Percentiles rank a stretch among this genome's conserved stretches.
Evolutionary conservation across 352 stramenopile genomes (phyloP).

Genomic region (Phytopythium oedochilum): DNA sequence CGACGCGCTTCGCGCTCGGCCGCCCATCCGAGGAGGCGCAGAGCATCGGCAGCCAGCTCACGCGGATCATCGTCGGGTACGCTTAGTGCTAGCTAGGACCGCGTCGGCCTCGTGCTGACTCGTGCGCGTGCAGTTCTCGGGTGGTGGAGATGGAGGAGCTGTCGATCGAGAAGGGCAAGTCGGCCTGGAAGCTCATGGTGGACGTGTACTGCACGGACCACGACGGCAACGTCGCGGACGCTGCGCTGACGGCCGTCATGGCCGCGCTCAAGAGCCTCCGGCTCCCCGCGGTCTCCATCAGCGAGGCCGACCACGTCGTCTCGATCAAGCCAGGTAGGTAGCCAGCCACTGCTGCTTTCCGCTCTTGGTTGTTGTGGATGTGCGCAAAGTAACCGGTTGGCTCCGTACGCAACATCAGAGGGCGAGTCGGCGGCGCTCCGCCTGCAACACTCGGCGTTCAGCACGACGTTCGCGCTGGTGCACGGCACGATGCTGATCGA

Average conservation of each 20-base stretch:
- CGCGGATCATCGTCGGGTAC: conserved; percentile 62
- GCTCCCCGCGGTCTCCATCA: conserved; percentile 58
- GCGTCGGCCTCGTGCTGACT: neutral
- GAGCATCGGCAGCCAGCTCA: conserved; percentile 76
- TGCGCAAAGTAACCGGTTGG: no score
- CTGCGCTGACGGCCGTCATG: conserved; percentile 66
- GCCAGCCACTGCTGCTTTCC: no score
- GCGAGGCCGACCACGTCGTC: conserved; percentile 63
- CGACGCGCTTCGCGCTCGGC: conserved; percentile 61
- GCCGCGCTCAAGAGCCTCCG: conserved; percentile 57
- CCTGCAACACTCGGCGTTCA: conserved; percentile 54
- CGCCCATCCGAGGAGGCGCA: conserved; percentile 72
- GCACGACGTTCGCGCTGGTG: conserved; percentile 65
- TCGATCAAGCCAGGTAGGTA: conserved; percentile 50
- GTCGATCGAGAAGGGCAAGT: conserved; percentile 68
- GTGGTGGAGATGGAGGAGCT: conserved; percentile 76
- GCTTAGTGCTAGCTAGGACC: no score
- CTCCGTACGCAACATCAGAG: no score
- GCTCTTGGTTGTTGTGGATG: no score
- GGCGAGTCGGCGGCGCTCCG: conserved; percentile 38
- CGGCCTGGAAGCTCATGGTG: conserved; percentile 78
- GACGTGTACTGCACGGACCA: conserved; percentile 80
- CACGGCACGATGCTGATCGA: conserved; percentile 57
- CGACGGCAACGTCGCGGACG: conserved; percentile 78
- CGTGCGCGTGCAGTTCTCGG: conserved; percentile 52